A percentile compares a stretch with the other conserved stretches of the same genome.
Evolutionary conservation across 1,139 yeast genomes (phyloP).

Genomic region (Geotrichum citri-aurantii): DNA sequence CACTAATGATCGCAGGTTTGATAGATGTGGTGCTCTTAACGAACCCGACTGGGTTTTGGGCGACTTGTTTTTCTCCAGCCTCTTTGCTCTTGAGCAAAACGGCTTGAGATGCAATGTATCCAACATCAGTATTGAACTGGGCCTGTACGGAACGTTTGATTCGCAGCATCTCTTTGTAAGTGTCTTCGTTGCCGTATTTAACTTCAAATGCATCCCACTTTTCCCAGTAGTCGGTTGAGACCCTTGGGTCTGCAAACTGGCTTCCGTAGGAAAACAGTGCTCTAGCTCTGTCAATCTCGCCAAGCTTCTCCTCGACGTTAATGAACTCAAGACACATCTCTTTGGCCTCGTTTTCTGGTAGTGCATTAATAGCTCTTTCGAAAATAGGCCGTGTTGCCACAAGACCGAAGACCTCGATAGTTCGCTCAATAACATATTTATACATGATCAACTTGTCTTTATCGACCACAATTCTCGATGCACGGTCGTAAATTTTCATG

Average conservation of each 20-base stretch:
- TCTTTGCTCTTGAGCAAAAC: slow-evolving; percentile 21
- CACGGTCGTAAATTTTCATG: slow-evolving; percentile 42
- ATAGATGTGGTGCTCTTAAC: slow-evolving; percentile 37
- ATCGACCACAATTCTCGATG: slow-evolving; percentile 36
- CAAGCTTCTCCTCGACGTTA: slow-evolving; percentile 44
- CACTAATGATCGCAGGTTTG: slow-evolving; percentile 14
- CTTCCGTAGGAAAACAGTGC: slow-evolving; percentile 49
- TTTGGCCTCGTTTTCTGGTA: slow-evolving; percentile 37
- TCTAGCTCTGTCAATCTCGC: slow-evolving; percentile 56
- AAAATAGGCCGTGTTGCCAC: slow-evolving; percentile 39
- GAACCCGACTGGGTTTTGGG: slow-evolving; percentile 43
- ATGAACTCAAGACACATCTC: slow-evolving; percentile 40
- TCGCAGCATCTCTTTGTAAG: slow-evolving; percentile 70
- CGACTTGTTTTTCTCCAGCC: slow-evolving; percentile 12
- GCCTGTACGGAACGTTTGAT: slow-evolving; percentile 51
- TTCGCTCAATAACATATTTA: slow-evolving; percentile 34
- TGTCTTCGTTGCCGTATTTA: slow-evolving; percentile 59
- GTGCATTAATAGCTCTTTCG: slow-evolving; percentile 40
- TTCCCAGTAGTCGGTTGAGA: slow-evolving; percentile 44
- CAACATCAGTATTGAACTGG: slow-evolving; percentile 38
- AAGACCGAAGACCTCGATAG: slow-evolving; percentile 36
- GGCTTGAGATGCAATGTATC: slow-evolving; percentile 31
- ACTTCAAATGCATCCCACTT: slow-evolving; percentile 74
- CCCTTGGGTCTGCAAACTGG: slow-evolving; percentile 42
- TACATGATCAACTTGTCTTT: slow-evolving; percentile 36